Base-by-base conservation (phyloP, 2,329 filamentous ascomycete species). In the Decorospora gaudefroyi region DNA sequence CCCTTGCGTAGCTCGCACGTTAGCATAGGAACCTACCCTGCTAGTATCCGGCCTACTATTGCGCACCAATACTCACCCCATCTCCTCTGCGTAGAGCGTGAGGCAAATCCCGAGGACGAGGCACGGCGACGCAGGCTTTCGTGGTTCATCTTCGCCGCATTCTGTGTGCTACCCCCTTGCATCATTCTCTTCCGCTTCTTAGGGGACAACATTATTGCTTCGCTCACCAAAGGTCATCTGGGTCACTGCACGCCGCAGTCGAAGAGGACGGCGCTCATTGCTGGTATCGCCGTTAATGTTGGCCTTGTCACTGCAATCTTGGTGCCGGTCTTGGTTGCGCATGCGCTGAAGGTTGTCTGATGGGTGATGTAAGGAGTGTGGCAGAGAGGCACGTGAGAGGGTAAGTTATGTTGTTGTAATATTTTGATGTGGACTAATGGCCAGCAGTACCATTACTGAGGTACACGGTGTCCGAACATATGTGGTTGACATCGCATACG, bases 101-200 rank as follows among this genome's bases (percentile, higher is more conserved):
- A 48, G 12, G 18, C 46, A 1, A 53, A 54, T 3, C 45, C 53
- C 2, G 55, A 62, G 16, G 59, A 62, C n/a, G 64, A 68, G 31
- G 56, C 37, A 26, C 53, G 57, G 25, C 57, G 61, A 8, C 52
- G 56, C 11, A 57, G 57, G 36, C 44, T 63, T n/a, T 72, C 67
- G 3, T 67, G 66, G 62, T 33, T 57, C 17, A 62, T 71, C 29
- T 62, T 72, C 22, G 57, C 51, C 1, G 39, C 55, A 1, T 72
- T 68, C 42, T 65, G 62, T 33, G 15, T 71, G 1, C 50, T 72
- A 10, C 70, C 70, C 4, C 65, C 69, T 5, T 52, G 64, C 9
- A 63, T 71, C 18, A 53, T 72, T 18, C 57, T 72, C 16, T 70
- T 62, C 42, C 67, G 69, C n/a, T 59, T 57, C 17, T 50, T 54